Base-by-base conservation (phyloP, 352 stramenopile species). In the Aphanomyces euteiches region DNA sequence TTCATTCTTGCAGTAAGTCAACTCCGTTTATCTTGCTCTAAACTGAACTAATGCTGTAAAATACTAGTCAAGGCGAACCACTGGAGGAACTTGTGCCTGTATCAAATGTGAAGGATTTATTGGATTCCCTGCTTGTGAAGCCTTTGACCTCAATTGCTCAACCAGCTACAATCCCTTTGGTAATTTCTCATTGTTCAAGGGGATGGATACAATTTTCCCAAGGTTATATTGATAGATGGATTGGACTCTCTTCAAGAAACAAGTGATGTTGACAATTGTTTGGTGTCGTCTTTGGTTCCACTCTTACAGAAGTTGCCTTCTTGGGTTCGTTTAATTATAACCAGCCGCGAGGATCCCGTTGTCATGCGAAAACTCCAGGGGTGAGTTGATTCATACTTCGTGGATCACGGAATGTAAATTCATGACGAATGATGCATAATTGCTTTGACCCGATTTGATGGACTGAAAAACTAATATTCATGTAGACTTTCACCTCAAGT, bases 11-110 rank as follows among this genome's bases (percentile, higher is more conserved):
- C 84, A 92, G 47, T 78, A 81, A 28, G 28, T 28, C 63, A 13
- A 41, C 50, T 36, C 50, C 45, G 45, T 28, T n/a, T 56, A 28
- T 28, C 58, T 28, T 15, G 13, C 37, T 0, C 17, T 56, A 56
- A 45, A 41, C 43, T 3, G 15, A 5, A 28, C 38, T 21, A 7
- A 69, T 4, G 7, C 3, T 61, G 13, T 48, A 4, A 53, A 50
- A 28, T 34, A 3, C 8, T 70, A 70, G 64, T 12, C 64, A 70
- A n/a, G 78, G 82, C 37, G 80, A 90, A 38, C 84, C 84, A 0
- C 68, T 92, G 2, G 84, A 92, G 61, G 84, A 92, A 69, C 77
- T 92, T 54, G 83, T 92, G 3, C 81, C 83, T 0, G 80, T 92
- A n/a, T 89, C 84, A 36, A 86, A 77, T 7, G 86, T 92, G 38